Base-by-base conservation (phyloP, 257 asterid species). In the Leptodermis oblonga region DNA sequence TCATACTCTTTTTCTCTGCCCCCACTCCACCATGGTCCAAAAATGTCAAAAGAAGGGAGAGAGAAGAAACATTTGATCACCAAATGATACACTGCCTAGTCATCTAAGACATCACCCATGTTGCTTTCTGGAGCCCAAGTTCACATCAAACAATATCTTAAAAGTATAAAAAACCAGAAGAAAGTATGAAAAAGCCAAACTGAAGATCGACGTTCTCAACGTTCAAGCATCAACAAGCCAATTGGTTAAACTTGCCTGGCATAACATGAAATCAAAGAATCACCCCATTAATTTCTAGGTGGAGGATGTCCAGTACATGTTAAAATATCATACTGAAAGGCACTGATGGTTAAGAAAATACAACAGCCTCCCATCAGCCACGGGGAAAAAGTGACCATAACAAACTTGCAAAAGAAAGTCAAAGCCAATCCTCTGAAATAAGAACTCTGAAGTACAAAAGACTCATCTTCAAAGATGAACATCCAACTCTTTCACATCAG, bases 391-490 rank as follows among this genome's bases (percentile, higher is more conserved):
- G 34, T 42, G 7, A 20, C 20, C 51, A 26, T 26, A 74, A 37
- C 31, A 37, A 1, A 68, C 62, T 20, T 15, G 22, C 64, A 41
- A 58, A 56, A 54, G 7, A 18, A 70, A 26, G 58, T 33, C n/a
- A 14, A 42, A 55, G 14, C 65, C 46, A 45, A 30, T 37, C 34
- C 23, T 37, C 14, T 9, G 34, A 22, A 4, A 49, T 33, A 45
- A 25, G 20, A 68, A 20, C 42, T 56, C 62, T 67, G 36, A 25
- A 23, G 22, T 9, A 58, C 45, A 58, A 66, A 53, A 33, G 51
- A 59, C 5, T 74, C 69, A 67, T 67, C 73, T 59, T 67, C 8
- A 15, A 33, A 6, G 0, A 42, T 17, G 56, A 23, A 12, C 15
- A 60, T 0, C 59, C 61, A 43, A 25, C 6, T 43, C 53, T 25